These are phyloP conservation scores for Apostasia ramifera DNA, from an alignment of 106 monocot genomes.

Conservation along the genomic window DNA sequence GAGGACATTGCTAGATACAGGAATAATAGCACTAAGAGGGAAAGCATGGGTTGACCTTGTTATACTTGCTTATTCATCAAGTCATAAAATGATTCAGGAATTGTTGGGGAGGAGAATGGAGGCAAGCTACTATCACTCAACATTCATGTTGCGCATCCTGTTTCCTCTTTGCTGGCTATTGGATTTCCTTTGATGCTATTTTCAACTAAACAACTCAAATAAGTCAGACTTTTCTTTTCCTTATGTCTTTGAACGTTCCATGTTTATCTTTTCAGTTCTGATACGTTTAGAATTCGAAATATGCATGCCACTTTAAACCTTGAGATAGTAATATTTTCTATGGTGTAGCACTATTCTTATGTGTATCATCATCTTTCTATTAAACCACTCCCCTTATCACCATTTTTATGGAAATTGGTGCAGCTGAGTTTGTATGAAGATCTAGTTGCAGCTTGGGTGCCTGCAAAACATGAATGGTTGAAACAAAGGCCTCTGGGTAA, in stretches of 20 bases:
- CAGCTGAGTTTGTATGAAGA: conserved; percentile 99
- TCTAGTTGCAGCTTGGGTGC: conserved; percentile 91
- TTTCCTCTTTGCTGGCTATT: too few relatives aligned
- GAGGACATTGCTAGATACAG: conserved; percentile 88
- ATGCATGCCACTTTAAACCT: too few relatives aligned
- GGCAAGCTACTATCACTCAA: conserved; percentile 36
- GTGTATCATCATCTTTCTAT: too few relatives aligned
- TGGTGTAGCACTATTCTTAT: too few relatives aligned
- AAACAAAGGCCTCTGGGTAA: conserved; percentile 70
- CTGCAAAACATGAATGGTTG: conserved; percentile 96
- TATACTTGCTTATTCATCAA: conserved; percentile 52
- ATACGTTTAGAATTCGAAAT: too few relatives aligned
- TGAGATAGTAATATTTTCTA: too few relatives aligned
- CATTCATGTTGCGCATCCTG: not conserved
- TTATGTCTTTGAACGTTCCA: too few relatives aligned
- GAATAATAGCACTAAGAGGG: conserved; percentile 87
- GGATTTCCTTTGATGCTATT: too few relatives aligned
- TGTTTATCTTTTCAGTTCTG: too few relatives aligned
- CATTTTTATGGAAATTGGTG: conserved; percentile 5
- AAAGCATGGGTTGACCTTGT: conserved; percentile 87
- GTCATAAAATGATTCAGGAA: conserved; percentile 44
- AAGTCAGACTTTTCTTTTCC: too few relatives aligned
- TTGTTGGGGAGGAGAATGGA: conserved; percentile 63
- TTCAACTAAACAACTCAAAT: too few relatives aligned
- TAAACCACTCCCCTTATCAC: not conserved